Evolutionary conservation across 225 moss, liverwort and hornwort species (phyloP), one percentile per base, ranked within the genome.

Genomic region (Takakia lepidozioides): DNA sequence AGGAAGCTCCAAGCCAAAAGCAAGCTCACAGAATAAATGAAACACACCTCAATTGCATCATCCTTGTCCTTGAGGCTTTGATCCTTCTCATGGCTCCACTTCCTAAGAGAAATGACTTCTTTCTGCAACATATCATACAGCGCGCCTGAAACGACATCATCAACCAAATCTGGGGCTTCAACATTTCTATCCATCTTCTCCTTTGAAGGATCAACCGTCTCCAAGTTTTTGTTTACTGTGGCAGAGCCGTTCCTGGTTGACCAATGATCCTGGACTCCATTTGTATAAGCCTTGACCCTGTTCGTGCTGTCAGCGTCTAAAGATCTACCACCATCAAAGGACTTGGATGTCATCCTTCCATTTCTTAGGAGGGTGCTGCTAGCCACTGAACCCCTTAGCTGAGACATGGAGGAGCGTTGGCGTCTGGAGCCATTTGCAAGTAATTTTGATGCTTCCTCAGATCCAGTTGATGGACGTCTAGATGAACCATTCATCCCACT

Each of bases 61-160:
- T 80, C 71, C 61, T 75, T 80, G 62, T 75, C 80, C 50, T 75
- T 75, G 15, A 80, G 55, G 65, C 65, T 53, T 56, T 80, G 80
- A 29, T 80, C 80, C 68, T 80, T 75, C 43, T 80, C 80, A 58
- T 80, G 80, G 26, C 71, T 68, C 38, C 71, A 34, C 62, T 71
- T 75, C 58, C 75, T 69, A 27, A 80, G 51, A 38, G 54, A 35
- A 16, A 80, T 75, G 8, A 80, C 80, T 55, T 80, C 75, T 57
- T 80, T 80, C 75, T 80, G 80, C 55, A 80, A 62, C 43, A 75
- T 72, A 75, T 80, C 80, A 68, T 75, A 80, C 70, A 75, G 80
- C 55, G 75, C 64, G 52, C 80, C 80, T 22, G 80, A 75, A 27
- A 75, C 80, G 16, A 61, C 58, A 50, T 80, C 74, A 14, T 45